These are phyloP conservation scores for Sporothrix luriei DNA, from an alignment of 2,329 filamentous ascomycete genomes.

Conservation along the genomic window DNA sequence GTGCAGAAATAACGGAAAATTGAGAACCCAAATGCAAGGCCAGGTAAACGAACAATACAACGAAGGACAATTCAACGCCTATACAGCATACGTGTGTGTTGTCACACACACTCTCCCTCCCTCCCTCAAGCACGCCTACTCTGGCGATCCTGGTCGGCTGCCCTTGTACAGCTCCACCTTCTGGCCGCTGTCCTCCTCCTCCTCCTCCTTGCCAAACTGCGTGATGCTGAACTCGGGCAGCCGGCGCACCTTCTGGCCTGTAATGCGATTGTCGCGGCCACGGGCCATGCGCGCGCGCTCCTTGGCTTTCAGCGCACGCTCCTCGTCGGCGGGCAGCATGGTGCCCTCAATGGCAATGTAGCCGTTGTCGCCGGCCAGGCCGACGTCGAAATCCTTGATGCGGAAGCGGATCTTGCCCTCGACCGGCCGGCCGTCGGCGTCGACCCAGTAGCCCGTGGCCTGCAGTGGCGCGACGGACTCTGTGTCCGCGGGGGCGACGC, in stretches of 20 bases:
- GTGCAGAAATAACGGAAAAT: background rate
- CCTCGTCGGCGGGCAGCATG: constrained; percentile 71
- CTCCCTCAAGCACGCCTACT: background rate
- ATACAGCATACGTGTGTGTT: no score
- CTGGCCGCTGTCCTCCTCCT: constrained; percentile 48
- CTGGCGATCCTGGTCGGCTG: constrained; percentile 41
- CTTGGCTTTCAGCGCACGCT: constrained; percentile 60
- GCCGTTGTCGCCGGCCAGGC: constrained; percentile 71
- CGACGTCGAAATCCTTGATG: constrained; percentile 83
- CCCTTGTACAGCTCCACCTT: constrained; percentile 43
- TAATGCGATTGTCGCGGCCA: constrained; percentile 43
- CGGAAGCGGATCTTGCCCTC: constrained; percentile 72
- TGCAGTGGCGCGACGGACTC: constrained; percentile 42
- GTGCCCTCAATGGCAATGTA: constrained; percentile 87
- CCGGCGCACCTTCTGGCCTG: constrained; percentile 40
- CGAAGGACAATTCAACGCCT: background rate
- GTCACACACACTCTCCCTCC: no score
- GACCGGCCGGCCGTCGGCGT: constrained; percentile 69
- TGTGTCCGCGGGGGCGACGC: constrained; percentile 36
- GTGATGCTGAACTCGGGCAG: constrained; percentile 61
- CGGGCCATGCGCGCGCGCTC: constrained; percentile 51
- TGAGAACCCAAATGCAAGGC: background rate
- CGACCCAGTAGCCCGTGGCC: constrained; percentile 72
- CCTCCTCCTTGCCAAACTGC: constrained; percentile 53
- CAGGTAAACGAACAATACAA: background rate